Evolutionary conservation across 2,329 filamentous ascomycete species (phyloP).

Genomic region (Podosphaera fusca): DNA sequence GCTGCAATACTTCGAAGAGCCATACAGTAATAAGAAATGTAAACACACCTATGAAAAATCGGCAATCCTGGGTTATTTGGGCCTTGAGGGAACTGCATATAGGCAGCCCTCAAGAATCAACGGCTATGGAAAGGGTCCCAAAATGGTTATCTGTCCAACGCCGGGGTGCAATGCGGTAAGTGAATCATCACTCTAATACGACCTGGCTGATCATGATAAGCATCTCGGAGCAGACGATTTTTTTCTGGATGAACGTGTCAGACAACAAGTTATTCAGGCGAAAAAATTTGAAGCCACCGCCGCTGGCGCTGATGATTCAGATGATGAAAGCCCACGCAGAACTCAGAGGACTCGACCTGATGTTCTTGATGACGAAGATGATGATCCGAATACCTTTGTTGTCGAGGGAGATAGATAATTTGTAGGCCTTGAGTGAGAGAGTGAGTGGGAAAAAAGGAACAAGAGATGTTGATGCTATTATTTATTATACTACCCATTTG

Average conservation of each 20-base stretch:
- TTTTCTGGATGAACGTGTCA: not conserved
- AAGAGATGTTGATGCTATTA: too few species aligned
- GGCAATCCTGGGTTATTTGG: constrained; percentile 30
- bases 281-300: not conserved
- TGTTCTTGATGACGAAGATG: too few species aligned
- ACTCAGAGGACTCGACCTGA: too few species aligned
- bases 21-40: constrained; percentile 42
- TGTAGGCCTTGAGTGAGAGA: too few species aligned
- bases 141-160: constrained; percentile 34
- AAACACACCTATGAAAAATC: constrained; percentile 49
- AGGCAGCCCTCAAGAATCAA: not conserved
- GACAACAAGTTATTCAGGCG: not conserved
- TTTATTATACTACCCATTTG: too few species aligned
- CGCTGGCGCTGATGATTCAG: not conserved
- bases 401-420: too few species aligned
- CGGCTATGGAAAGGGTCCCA: not conserved
- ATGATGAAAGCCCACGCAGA: not conserved
- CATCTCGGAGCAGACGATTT: constrained; percentile 17
- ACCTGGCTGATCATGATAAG: constrained; percentile 15
- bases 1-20: constrained; percentile 37
- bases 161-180: constrained; percentile 37
- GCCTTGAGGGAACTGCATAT: constrained; percentile 3
- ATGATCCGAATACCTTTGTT: too few species aligned
- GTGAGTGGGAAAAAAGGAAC: too few species aligned
- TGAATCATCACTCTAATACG: not conserved